Evolutionary conservation across 2,329 filamentous ascomycete genomes (phyloP), one percentile per base, ranked within the genome.

Genomic region (Monosporascus cannonballus): DNA sequence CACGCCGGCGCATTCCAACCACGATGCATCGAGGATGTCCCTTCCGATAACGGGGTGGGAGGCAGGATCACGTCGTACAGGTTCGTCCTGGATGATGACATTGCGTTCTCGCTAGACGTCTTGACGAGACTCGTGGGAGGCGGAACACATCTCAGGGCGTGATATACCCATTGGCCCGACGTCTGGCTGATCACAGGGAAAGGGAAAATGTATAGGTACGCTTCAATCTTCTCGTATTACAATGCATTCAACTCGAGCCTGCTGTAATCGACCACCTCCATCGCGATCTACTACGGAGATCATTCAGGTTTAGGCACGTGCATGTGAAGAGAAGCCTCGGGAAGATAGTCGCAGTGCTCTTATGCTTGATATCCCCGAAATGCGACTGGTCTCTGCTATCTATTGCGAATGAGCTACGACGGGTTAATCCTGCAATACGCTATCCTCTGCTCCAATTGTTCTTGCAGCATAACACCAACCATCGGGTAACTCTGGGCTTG

Each of bases 261-360:
- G 47, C n/a, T 22, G 50, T 56, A 37, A 37, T 20, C 2, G 18
- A 42, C 2, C 22, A 4, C 3, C n/a, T 51, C 7, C 30, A 47
- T n/a, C 14, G 44, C 22, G 3, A 38, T 6, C 44, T 52, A 2
- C 41, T 54, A 17, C 30, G 22, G 1, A 41, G 45, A 14, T 53
- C 3, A 48, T 57, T 18, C 39, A 41, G 24, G 57, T 53, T 22
- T 57, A 53, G 55, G 48, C 30, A 14, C 25, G 37, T 20, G 47
- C 50, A 48, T 30, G 36, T 9, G 14, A 47, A 20, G 34, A n/a
- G 14, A 36, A 24, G 22, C 2, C 30, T 57, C 15, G 34, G 50
- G 22, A 34, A 25, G 3, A n/a, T 42, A 15, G 25, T 59, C 20
- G 37, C 11, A 5, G 39, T 7, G 9, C 51, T 55, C 20, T 4